Conservation (phyloP, 768 basidiomycete species). For the Hortiboletus flavorubellus region DNA sequence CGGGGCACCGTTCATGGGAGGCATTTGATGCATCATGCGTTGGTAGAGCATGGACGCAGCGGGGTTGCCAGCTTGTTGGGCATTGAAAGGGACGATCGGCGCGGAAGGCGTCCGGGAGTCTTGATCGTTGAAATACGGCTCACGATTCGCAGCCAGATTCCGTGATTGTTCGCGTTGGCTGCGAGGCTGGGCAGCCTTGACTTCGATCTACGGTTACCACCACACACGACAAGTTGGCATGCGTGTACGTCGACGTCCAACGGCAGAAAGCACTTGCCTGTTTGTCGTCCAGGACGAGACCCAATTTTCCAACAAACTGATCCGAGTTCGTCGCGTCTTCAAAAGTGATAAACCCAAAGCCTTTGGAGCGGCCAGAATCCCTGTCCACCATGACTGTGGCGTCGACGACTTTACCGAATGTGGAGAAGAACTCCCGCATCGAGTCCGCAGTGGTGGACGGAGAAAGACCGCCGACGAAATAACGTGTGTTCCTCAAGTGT, state of each 20-base stretch:
- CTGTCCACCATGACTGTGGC: slow-evolving; percentile 85
- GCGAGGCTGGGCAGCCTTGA: slow-evolving; percentile 76
- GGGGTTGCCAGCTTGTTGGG: slow-evolving; percentile 37
- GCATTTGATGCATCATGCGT: slow-evolving; percentile 38
- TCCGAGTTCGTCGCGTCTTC: slow-evolving; percentile 61
- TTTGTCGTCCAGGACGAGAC: slow-evolving; percentile 72
- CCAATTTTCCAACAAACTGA: slow-evolving; percentile 63
- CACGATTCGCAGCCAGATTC: slow-evolving; percentile 25
- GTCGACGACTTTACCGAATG: slow-evolving; percentile 79
- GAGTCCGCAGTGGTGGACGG: slow-evolving; percentile 65
- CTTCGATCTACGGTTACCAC: slow-evolving; percentile 57
- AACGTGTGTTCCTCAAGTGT: slow-evolving; percentile 69
- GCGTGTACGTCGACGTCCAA: background rate
- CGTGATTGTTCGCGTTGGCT: slow-evolving; percentile 57
- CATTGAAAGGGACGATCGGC: slow-evolving; percentile 30
- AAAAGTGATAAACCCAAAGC: slow-evolving; percentile 86
- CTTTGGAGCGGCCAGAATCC: slow-evolving; percentile 71
- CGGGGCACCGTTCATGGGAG: slow-evolving; percentile 44
- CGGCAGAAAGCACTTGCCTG: slow-evolving; percentile 44
- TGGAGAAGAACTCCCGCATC: slow-evolving; percentile 65
- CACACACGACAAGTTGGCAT: background rate
- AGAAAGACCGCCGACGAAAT: slow-evolving; percentile 78
- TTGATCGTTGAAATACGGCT: slow-evolving; percentile 33
- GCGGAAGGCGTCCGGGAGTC: slow-evolving; percentile 35
- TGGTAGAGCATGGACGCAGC: slow-evolving; percentile 33